Evolutionary conservation across 179 eudicot species (phyloP).

Genomic region (Sideroxylon spinosum): DNA sequence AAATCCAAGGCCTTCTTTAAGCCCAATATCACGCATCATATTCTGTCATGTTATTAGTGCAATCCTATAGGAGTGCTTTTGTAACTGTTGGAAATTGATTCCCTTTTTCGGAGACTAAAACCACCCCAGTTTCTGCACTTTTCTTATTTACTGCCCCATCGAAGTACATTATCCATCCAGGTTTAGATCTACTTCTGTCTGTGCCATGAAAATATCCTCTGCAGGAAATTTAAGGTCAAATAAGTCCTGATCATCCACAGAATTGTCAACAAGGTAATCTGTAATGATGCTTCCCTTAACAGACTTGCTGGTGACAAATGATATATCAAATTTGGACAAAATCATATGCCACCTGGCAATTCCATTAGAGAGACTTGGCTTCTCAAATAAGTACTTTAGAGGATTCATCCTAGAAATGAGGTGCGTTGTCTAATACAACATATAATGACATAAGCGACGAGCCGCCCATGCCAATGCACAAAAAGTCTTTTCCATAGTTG

Average conservation of each 20-base stretch:
- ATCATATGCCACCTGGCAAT: not conserved
- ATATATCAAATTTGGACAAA: not conserved
- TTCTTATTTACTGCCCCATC: not conserved
- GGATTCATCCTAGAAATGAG: not conserved
- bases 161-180: too few relatives aligned
- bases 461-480: not conserved
- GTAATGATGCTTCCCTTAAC: not conserved
- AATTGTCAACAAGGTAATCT: too few relatives aligned
- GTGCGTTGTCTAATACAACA: not conserved
- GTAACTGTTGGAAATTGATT: too few relatives aligned
- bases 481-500: not conserved
- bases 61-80: not conserved
- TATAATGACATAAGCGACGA: not conserved
- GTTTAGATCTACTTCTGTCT: not conserved
- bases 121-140: not conserved
- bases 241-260: too few relatives aligned
- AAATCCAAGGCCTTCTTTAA: too few relatives aligned
- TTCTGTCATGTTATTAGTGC: not conserved
- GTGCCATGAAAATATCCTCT: not conserved
- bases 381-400: not conserved
- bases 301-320: not conserved
- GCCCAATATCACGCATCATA: not conserved
- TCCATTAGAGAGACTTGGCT: not conserved
- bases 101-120: too few relatives aligned
- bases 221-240: not conserved